Base-by-base conservation (phyloP, 306 rosid genomes). In the Cotoneaster glaucophyllus region DNA sequence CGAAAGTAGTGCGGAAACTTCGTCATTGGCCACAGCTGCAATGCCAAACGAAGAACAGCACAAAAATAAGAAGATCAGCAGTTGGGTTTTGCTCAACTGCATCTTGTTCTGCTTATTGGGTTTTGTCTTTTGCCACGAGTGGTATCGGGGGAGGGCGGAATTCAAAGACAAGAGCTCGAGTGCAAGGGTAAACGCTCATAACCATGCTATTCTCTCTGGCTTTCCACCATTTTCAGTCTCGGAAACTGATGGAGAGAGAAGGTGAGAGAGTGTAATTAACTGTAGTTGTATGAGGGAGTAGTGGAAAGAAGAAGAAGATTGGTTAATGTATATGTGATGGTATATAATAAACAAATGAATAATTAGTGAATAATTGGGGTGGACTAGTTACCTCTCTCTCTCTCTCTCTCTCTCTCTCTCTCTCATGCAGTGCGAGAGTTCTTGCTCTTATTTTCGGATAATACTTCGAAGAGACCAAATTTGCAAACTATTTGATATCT, bases 1-100 rank as follows among this genome's bases (percentile, higher is more conserved):
- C 3, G 96, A 84, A 85, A 92, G 90, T 71, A 96, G 83, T 73
- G 89, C 79, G n/a, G 81, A 82, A 3, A 75, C 88, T 87, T 92
- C 98, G 75, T 89, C 90, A 57, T 41, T 21, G 8, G 61, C 63
- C 29, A 65, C 84, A 74, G 83, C 44, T 68, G 80, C 80, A 59
- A 72, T 67, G 53, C 83, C 82, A 54, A 53, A 22, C 11, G 71
- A 54, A 69, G 59, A 84, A 75, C 76, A 88, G 80, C 70, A 85
- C 67, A 84, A 82, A 37, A 82, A 53, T 29, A 74, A 69, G 78
- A 88, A 85, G 79, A 87, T 67, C 79, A 87, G 50, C 43, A 78
- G 24, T 75, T 81, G 86, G 69, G 74, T 76, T 77, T 39, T 58
- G 11, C 61, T 89, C 79, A 79, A 64, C 68, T 78, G 76, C 89